Evolutionary conservation across 75 land plant genomes (phyloP).

Genomic region (Adiantum capillusveneris): DNA sequence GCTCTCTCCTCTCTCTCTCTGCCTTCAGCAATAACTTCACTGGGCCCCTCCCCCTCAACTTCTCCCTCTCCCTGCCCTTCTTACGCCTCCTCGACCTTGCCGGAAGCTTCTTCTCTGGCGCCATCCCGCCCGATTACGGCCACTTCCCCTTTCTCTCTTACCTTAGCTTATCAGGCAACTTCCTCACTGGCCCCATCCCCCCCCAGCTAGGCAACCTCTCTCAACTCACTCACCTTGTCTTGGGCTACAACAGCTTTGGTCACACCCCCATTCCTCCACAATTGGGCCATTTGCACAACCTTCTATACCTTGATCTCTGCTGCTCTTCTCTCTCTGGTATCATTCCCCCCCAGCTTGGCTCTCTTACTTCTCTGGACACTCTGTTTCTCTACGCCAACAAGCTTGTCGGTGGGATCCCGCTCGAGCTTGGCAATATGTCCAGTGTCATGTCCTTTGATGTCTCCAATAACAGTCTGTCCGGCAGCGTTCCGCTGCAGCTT

Average conservation of each 20-base stretch:
- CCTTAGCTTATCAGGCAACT: conserved; percentile 41
- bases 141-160: conserved; percentile 31
- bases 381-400: conserved; percentile 43
- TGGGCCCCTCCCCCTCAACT: conserved; percentile 69
- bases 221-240: conserved; percentile 27
- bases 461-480: conserved; percentile 56
- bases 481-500: conserved; percentile 46
- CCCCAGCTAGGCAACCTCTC: conserved; percentile 36
- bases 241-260: conserved; percentile 27
- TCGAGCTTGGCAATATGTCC: conserved; percentile 54
- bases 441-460: conserved; percentile 53
- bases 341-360: conserved; percentile 36
- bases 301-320: conserved; percentile 49
- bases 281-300: conserved; percentile 13
- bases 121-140: conserved; percentile 49
- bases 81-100: conserved; percentile 30
- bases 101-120: conserved; percentile 34
- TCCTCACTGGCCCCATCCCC: conserved; percentile 37
- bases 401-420: conserved; percentile 42
- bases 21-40: conserved; percentile 73
- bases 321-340: conserved; percentile 39
- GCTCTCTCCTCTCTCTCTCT: conserved; percentile 28
- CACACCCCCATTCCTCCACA: conserved; percentile 19
- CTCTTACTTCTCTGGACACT: conserved; percentile 31
- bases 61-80: conserved; percentile 18